Percentiles rank a stretch among this genome's conserved stretches.
Conservation (phyloP, 768 basidiomycete genomes). For the Sporobolomyces pararoseus region DNA sequence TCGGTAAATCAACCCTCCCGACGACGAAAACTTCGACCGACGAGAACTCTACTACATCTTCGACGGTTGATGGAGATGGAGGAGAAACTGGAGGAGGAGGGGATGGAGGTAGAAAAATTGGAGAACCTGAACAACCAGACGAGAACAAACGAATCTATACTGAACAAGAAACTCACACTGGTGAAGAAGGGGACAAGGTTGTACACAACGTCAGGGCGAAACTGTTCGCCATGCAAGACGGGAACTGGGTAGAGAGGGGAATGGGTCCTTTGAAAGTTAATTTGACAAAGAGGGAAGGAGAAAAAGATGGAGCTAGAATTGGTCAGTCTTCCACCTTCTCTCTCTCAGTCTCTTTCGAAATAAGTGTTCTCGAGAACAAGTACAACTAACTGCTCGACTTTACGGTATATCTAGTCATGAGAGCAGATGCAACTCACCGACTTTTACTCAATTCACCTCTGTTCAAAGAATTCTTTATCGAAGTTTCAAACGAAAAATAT, state of each 20-base stretch:
- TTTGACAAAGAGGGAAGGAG: slow-evolving; percentile 18
- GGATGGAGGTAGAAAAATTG: slow-evolving; percentile 6
- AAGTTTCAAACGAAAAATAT: slow-evolving; percentile 42
- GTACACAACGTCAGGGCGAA: slow-evolving; percentile 37
- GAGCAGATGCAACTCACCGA: slow-evolving; percentile 43
- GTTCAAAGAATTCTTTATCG: slow-evolving; percentile 40
- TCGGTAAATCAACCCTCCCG: background rate
- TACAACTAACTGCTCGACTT: no score
- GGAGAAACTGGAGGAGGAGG: background rate
- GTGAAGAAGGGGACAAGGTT: slow-evolving; percentile 40
- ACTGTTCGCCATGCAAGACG: slow-evolving; percentile 40
- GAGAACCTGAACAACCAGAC: slow-evolving; percentile 11
- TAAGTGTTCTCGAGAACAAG: background rate
- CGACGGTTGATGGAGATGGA: no score
- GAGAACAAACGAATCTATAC: slow-evolving; percentile 25
- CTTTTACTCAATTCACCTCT: slow-evolving; percentile 42
- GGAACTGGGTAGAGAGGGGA: slow-evolving; percentile 41
- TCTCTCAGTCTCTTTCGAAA: background rate
- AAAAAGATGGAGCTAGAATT: slow-evolving; percentile 29
- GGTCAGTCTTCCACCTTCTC: slow-evolving; percentile 16
- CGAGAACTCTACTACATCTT: background rate
- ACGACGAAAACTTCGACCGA: background rate
- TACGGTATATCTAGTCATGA: no score
- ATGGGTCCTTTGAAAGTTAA: slow-evolving; percentile 40
- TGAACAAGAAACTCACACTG: slow-evolving; percentile 38